Base-by-base conservation (phyloP, 768 basidiomycete species). In the Calvatia gigantea region DNA sequence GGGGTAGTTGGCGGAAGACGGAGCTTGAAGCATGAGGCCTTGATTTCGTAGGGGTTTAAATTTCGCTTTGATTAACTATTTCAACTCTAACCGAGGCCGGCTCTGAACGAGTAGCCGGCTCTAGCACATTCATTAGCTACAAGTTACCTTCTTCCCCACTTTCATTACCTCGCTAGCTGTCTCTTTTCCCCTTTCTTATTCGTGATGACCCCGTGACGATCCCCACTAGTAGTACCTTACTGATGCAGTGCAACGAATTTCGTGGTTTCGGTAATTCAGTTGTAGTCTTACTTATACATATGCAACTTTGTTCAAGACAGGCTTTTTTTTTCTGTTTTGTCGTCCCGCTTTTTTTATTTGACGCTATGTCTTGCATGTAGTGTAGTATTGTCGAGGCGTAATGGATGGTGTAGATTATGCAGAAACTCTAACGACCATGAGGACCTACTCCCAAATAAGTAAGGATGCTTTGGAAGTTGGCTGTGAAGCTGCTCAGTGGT, bases 211-310 rank as follows among this genome's bases (percentile, higher is more conserved):
- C 47, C 44, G 25, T 50, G 54, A 50, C 35, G 48, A 49, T 11
- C 28, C 35, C 32, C 37, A 27, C 35, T 32, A 35, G 29, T 48
- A 54, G 47, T 54, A 49, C 44, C 23, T 39, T 58, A 54, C 32
- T 55, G 52, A 54, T 58, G 49, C 48, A 54, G 54, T 53, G 37
- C 49, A 49, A 39, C 37, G 44, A 51, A 50, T 43, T 48, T 29
- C 50, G 29, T 56, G 49, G 27, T n/a, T 37, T 31, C 42, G 27
- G 39, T 49, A 56, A 49, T 56, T 43, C 52, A 44, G 35, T 46
- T 52, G 46, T 58, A 48, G 58, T 51, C 45, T 49, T 43, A 58
- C 52, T 58, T 50, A 58, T 49, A 39, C 45, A 39, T 55, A 55
- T 55, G 54, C 54, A 38, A 39, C 46, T 37, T 14, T 39, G 7